Percentiles rank a stretch among this genome's conserved stretches.
phyloP scores from a whole-genome alignment of 768 basidiomycete species.

The Pholiota microspora region DNA sequence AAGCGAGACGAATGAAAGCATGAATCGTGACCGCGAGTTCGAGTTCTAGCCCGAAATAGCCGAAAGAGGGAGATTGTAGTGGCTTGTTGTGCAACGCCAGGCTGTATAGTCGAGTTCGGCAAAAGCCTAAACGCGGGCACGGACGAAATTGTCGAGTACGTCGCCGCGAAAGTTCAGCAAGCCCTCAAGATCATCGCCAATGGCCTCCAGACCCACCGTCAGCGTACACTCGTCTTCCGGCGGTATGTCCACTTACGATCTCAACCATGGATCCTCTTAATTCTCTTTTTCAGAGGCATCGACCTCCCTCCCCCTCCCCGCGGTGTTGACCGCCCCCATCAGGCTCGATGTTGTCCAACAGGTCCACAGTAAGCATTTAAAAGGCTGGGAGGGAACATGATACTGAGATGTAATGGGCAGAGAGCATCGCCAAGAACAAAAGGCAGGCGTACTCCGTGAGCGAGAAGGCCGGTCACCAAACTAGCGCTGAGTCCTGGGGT shows the following conservation, averaged over 20 bases:
- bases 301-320: slow-evolving; percentile 87
- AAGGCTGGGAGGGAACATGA: not conserved
- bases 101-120: slow-evolving; percentile 39
- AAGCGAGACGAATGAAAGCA: too few species aligned
- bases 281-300: slow-evolving; percentile 62
- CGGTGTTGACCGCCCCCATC: slow-evolving; percentile 97
- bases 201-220: slow-evolving; percentile 95
- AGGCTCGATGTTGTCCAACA: slow-evolving; percentile 97
- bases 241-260: slow-evolving; percentile 42
- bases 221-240: slow-evolving; percentile 75
- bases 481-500: slow-evolving; percentile 99
- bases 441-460: slow-evolving; percentile 96
- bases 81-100: slow-evolving; percentile 12
- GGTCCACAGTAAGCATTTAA: slow-evolving; percentile 86
- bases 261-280: slow-evolving; percentile 11
- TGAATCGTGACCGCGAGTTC: too few species aligned
- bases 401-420: slow-evolving; percentile 39
- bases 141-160: slow-evolving; percentile 19
- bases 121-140: slow-evolving; percentile 35
- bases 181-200: slow-evolving; percentile 51
- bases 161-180: slow-evolving; percentile 28
- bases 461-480: slow-evolving; percentile 99
- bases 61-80: slow-evolving; percentile 7
- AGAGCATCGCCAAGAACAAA: slow-evolving; percentile 97
- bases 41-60: not conserved